A percentile compares a stretch with the other conserved stretches of the same genome.
phyloP scores from a whole-genome alignment of 108 stramenopile species.

The Skeletonema marinoi region DNA sequence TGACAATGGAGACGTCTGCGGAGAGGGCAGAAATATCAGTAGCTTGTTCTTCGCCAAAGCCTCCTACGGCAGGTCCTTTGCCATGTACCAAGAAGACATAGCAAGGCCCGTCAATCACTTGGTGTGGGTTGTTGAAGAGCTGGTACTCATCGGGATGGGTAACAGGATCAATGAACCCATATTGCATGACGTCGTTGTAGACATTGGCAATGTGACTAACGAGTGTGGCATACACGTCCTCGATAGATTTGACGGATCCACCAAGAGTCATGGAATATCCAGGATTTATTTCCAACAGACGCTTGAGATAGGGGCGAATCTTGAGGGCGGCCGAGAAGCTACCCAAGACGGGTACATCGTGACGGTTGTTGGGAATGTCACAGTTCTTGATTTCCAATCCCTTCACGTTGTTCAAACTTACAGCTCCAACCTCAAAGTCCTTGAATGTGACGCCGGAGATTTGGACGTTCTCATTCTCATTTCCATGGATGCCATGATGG shows the following conservation, averaged over 20 bases:
- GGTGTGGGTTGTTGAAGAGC: conserved; percentile 1
- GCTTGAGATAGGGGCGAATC: neutral
- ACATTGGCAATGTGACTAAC: conserved; percentile 1
- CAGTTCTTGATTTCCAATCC: neutral
- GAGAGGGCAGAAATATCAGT: neutral
- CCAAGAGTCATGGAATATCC: conserved; percentile 1
- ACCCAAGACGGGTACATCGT: conserved; percentile 6
- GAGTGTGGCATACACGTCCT: conserved; percentile 1
- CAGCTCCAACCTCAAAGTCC: conserved; percentile 31
- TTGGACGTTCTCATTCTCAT: conserved; percentile 15
- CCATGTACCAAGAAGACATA: conserved; percentile 29
- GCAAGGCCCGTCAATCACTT: conserved; percentile 29
- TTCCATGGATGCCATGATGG: conserved; percentile 47
- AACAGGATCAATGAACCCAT: neutral
- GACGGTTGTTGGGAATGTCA: conserved; percentile 4
- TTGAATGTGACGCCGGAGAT: conserved; percentile 11
- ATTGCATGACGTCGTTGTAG: neutral
- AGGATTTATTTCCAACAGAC: neutral
- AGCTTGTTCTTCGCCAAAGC: neutral
- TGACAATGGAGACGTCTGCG: neutral
- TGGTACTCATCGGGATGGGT: conserved; percentile 3
- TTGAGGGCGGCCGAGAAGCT: neutral
- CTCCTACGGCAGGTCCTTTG: conserved; percentile 28
- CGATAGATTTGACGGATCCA: neutral
- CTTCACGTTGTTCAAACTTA: conserved; percentile 22